Evolutionary conservation across 176 grass and related monocot genomes (phyloP).

Genomic region (Puya raimondii): DNA sequence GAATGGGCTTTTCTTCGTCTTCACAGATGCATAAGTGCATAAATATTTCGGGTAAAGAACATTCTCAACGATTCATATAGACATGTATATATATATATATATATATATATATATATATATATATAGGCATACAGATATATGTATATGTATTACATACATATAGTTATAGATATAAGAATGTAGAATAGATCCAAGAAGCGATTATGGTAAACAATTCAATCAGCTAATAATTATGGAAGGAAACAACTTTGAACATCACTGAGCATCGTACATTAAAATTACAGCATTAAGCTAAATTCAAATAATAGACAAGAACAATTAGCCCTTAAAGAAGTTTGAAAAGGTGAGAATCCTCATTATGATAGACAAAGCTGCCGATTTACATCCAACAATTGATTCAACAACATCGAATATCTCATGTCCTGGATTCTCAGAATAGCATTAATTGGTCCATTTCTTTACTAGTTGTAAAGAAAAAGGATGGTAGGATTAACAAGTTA

Average conservation of each 20-base stretch:
- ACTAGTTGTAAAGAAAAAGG: background rate
- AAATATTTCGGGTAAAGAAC: too few relatives aligned
- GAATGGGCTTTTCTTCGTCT: too few relatives aligned
- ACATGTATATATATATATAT: too few relatives aligned
- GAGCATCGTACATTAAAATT: too few relatives aligned
- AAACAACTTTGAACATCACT: background rate
- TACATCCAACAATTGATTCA: background rate
- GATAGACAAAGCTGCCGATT: background rate
- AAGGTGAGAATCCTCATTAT: background rate
- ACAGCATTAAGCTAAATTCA: constrained; percentile 4
- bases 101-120: too few relatives aligned
- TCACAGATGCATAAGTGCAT: too few relatives aligned
- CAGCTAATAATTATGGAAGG: background rate
- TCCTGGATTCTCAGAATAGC: background rate
- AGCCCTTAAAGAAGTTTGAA: background rate
- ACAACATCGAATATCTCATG: background rate
- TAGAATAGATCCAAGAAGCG: background rate
- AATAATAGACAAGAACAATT: background rate
- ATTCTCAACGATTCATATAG: too few relatives aligned
- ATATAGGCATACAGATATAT: too few relatives aligned
- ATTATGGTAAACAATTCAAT: background rate
- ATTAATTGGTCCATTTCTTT: background rate
- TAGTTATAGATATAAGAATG: too few relatives aligned
- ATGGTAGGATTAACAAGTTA: background rate
- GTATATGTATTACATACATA: too few relatives aligned